A percentile compares a stretch with the other conserved stretches of the same genome.
phyloP scores from a whole-genome alignment of 768 basidiomycete species.

The Tulasnella calospora region DNA sequence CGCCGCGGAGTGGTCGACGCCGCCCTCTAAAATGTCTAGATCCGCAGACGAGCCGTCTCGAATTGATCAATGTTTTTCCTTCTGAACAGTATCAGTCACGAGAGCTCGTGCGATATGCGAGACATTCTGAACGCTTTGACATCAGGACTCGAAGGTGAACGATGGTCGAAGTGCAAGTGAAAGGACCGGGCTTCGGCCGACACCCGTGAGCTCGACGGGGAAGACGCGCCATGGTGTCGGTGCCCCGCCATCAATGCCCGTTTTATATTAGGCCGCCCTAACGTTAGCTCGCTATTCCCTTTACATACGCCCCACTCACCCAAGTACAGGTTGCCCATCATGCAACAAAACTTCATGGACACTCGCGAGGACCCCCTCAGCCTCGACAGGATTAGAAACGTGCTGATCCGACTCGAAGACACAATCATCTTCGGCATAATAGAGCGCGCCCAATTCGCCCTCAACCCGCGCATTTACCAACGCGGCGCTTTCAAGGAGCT shows the following conservation, averaged over 20 bases:
- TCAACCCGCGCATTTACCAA: constrained; percentile 85
- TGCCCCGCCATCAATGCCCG: background rate
- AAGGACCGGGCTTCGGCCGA: constrained; percentile 1
- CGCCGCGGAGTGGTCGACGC: background rate
- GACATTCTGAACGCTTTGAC: background rate
- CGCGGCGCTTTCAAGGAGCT: constrained; percentile 75
- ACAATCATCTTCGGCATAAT: constrained; percentile 97
- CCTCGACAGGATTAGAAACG: constrained; percentile 80
- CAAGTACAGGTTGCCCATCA: background rate
- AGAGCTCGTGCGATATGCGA: background rate
- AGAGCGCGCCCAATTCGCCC: constrained; percentile 93
- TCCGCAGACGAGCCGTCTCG: background rate
- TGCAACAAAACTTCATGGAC: constrained; percentile 59
- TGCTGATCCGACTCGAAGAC: constrained; percentile 87
- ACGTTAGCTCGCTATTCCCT: background rate
- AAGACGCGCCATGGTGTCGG: background rate
- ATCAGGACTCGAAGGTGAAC: background rate
- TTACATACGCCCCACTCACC: background rate
- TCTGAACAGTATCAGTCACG: background rate
- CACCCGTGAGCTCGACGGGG: background rate
- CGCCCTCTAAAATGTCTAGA: background rate
- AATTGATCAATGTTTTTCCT: background rate
- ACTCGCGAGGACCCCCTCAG: constrained; percentile 66
- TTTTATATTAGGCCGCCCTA: background rate
- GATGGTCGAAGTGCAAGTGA: background rate